A percentile compares a stretch with the other conserved stretches of the same genome.
Evolutionary conservation across 2,329 filamentous ascomycete species (phyloP).

Genomic region (Karstenula rhodostoma): DNA sequence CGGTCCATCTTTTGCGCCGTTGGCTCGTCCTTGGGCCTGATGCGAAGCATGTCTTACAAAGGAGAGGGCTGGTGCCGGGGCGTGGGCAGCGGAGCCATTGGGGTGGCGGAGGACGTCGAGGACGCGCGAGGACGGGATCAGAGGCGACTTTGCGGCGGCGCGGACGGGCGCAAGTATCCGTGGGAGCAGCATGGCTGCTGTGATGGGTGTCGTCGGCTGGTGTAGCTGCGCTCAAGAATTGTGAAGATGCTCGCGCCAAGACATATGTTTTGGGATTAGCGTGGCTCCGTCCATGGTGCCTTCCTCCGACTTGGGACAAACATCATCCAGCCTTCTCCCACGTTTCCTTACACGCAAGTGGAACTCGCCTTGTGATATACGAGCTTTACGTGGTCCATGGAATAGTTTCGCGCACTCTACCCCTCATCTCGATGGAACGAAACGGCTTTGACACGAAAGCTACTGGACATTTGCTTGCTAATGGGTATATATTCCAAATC

Average conservation of each 20-base stretch:
- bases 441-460: not conserved
- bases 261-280: conserved; percentile 6
- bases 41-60: conserved; percentile 69
- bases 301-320: not conserved
- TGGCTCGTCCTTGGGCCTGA: conserved; percentile 72
- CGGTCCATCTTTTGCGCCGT: conserved; percentile 72
- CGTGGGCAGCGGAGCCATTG: conserved; percentile 37
- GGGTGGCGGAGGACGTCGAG: conserved; percentile 42
- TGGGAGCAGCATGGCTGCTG: conserved; percentile 50
- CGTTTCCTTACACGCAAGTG: not conserved
- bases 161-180: conserved; percentile 49
- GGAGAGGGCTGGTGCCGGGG: conserved; percentile 49
- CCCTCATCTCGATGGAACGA: not conserved
- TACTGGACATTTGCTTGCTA: conserved; percentile 6
- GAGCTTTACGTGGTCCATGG: not conserved
- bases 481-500: conserved; percentile 13
- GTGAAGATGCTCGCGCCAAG: conserved; percentile 44
- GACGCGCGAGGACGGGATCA: conserved; percentile 38
- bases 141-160: conserved; percentile 36
- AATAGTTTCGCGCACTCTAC: not conserved
- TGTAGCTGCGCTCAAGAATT: conserved; percentile 30
- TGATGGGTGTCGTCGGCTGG: conserved; percentile 26
- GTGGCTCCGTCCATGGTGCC: not conserved
- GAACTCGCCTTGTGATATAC: not conserved
- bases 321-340: not conserved